These are phyloP conservation scores for Dipodascopsis uninucleata DNA, from an alignment of 805 yeast genomes.

Conservation along the genomic window DNA sequence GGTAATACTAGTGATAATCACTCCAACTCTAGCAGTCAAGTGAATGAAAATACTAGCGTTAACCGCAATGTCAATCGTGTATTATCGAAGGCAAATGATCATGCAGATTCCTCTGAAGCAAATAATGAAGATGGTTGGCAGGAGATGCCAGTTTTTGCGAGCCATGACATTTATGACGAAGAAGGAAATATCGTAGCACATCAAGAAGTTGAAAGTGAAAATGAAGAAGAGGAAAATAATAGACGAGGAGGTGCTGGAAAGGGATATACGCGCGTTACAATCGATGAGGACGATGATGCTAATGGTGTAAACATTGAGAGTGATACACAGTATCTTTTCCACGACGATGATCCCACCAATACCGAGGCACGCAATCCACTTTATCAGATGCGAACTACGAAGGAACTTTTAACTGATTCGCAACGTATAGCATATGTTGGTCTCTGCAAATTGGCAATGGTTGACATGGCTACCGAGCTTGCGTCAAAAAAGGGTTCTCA, in stretches of 20 bases:
- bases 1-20: slow-evolving; percentile 3
- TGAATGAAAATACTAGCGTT: not conserved
- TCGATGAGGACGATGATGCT: slow-evolving; percentile 78
- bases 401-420: slow-evolving; percentile 70
- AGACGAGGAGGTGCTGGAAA: slow-evolving; percentile 47
- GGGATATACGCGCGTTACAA: slow-evolving; percentile 86
- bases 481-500: slow-evolving; percentile 52
- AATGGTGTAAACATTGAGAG: slow-evolving; percentile 52
- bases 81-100: slow-evolving; percentile 2
- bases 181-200: slow-evolving; percentile 46
- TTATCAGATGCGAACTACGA: slow-evolving; percentile 76
- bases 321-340: slow-evolving; percentile 55
- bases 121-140: slow-evolving; percentile 60
- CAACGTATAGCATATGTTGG: slow-evolving; percentile 94
- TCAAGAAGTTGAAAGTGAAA: slow-evolving; percentile 26
- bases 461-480: slow-evolving; percentile 77
- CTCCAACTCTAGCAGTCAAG: not conserved
- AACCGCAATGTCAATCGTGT: not conserved
- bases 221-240: slow-evolving; percentile 28
- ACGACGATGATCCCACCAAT: slow-evolving; percentile 38
- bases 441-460: slow-evolving; percentile 66
- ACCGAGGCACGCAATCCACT: slow-evolving; percentile 41
- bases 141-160: slow-evolving; percentile 78
- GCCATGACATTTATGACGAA: slow-evolving; percentile 74
- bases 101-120: not conserved